Evolutionary conservation across 2,329 filamentous ascomycete species (phyloP).

Genomic region (Cordyceps javanica): DNA sequence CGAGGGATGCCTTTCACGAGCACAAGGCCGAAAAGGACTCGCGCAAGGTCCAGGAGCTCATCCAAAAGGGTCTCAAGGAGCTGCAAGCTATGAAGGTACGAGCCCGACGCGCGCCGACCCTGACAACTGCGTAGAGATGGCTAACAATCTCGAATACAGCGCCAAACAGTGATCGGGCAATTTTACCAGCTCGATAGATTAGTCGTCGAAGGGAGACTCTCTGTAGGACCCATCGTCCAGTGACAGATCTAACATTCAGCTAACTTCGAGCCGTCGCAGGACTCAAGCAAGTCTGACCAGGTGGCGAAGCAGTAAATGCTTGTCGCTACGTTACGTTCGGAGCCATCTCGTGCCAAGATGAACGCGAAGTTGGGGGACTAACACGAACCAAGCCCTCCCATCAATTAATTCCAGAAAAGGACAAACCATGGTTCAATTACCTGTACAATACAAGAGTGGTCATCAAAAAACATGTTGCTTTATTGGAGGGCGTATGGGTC

Average conservation of each 20-base stretch:
- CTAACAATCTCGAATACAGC: conserved; percentile 42
- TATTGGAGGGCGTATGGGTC: conserved; percentile 1
- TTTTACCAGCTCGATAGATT: conserved; percentile 90
- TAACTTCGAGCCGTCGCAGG: conserved; percentile 52
- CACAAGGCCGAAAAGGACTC: conserved; percentile 67
- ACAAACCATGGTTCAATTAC: conserved; percentile 1
- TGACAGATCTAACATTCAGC: neutral
- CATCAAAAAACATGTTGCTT: conserved; percentile 8
- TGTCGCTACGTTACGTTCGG: conserved; percentile 51
- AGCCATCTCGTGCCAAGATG: neutral
- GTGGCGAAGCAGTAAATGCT: conserved; percentile 73
- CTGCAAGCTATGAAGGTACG: conserved; percentile 84
- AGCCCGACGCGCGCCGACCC: neutral
- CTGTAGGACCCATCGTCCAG: conserved; percentile 45
- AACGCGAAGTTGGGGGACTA: neutral
- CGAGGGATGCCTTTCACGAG: conserved; percentile 84
- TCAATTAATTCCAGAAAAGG: neutral
- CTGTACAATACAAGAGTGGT: conserved; percentile 13
- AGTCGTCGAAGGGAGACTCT: conserved; percentile 83
- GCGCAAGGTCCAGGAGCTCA: conserved; percentile 74
- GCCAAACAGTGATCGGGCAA: conserved; percentile 90
- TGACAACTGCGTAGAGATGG: neutral
- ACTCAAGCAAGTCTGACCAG: conserved; percentile 58
- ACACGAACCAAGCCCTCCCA: neutral
- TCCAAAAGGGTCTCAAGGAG: conserved; percentile 83